phyloP scores from a whole-genome alignment of 805 yeast species.

The Scheffersomyces ergatensis region DNA sequence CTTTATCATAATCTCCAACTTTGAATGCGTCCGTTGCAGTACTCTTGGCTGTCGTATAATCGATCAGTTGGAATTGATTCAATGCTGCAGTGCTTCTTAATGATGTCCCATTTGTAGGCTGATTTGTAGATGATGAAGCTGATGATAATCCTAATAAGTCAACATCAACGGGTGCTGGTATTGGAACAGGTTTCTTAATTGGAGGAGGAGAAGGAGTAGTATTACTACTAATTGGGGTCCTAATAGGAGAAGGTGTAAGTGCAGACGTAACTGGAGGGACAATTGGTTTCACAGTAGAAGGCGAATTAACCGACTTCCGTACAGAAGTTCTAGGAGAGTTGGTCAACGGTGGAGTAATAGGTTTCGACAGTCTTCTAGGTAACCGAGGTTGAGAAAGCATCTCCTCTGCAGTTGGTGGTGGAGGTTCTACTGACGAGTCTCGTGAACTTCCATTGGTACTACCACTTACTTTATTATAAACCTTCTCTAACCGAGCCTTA shows the following conservation, averaged over 20 bases:
- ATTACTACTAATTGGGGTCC: no score
- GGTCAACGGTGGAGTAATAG: background rate
- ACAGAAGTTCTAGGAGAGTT: background rate
- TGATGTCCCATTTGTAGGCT: no score
- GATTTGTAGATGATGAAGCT: background rate
- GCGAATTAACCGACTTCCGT: slow-evolving; percentile 1
- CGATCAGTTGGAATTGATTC: slow-evolving; percentile 38
- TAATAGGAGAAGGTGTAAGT: background rate
- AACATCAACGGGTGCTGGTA: slow-evolving; percentile 14
- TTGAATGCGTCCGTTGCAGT: slow-evolving; percentile 65
- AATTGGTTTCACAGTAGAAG: background rate
- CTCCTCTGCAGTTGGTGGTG: no score
- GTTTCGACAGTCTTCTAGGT: background rate
- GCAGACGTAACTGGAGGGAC: no score
- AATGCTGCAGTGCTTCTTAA: slow-evolving; percentile 15
- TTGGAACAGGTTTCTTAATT: slow-evolving; percentile 2
- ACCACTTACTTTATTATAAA: slow-evolving; percentile 6
- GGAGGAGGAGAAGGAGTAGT: background rate
- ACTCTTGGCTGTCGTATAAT: slow-evolving; percentile 47
- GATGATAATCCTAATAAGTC: slow-evolving; percentile 27
- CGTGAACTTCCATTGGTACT: background rate
- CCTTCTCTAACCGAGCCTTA: slow-evolving; percentile 19
- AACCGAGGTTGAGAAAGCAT: background rate
- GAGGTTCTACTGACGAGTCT: background rate
- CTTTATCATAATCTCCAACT: slow-evolving; percentile 77